Base-by-base conservation (phyloP, 192 early-diverging fungal species). In the Coemansia sp. region DNA sequence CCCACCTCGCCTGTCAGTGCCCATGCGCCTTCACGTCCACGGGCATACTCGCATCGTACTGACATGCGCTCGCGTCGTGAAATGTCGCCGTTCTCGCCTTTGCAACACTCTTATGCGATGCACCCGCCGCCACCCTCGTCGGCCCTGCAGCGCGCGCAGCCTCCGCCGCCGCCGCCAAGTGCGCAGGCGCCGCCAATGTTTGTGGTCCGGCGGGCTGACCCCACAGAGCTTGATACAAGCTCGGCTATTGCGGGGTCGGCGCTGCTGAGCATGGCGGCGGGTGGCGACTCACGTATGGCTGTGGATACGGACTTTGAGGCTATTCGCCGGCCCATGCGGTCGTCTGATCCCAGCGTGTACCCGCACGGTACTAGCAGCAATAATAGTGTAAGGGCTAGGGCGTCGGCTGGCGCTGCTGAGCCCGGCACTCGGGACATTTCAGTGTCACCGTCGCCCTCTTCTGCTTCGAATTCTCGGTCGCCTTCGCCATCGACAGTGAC, bases 231-330 rank as follows among this genome's bases (percentile, higher is more conserved):
- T 7, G 80, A 82, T 26, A 60, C 67, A 23, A 82, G 67, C 67
- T 82, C 80, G 37, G 80, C 65, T 13, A 82, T 82, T 63, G 80
- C 80, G 1, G 80, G 80, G 33, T 82, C 80, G 13, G 80, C 80
- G 47, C 69, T 82, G 65, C 69, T 82, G 72, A 77, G 80, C 75
- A 82, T 82, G 80, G 80, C 80, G 0, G 80, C 80, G 0, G 69
- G 67, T 17, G 78, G 78, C 59, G 70, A 76, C 42, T 32, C 63
- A 9, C 78, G 68, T 19, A 68, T 65, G 73, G 40, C 65, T 47
- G 77, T 63, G 9, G 75, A 72, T 40, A 17, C 46, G 4, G 47
- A 21, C 47, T 49, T 49, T 49, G 64, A 64, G 40, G 42, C 67
- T 11, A 32, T 40, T 11, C 68, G 80, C 23, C 75, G 80, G 8